A percentile compares a stretch with the other conserved stretches of the same genome.
Evolutionary conservation across 2,329 filamentous ascomycete genomes (phyloP).

Genomic region (Paramyrothecium roridum): DNA sequence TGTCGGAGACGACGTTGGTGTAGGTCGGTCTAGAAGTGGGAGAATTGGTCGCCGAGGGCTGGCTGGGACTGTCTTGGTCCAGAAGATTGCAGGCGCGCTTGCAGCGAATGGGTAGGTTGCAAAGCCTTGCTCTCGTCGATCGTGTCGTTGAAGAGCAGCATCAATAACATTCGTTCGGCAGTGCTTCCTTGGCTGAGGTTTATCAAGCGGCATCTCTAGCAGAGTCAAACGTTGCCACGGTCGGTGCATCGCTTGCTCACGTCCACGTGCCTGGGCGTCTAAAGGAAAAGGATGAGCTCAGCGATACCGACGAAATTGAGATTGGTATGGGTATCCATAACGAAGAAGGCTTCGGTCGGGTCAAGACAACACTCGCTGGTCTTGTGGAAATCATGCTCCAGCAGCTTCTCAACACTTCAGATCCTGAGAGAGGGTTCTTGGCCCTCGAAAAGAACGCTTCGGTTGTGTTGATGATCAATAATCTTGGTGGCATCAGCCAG

Average conservation of each 20-base stretch:
- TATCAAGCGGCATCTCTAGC: constrained; percentile 34
- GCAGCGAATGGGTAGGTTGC: constrained; percentile 30
- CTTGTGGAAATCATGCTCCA: constrained; percentile 60
- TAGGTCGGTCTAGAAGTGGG: constrained; percentile 5
- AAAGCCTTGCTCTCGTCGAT: background rate
- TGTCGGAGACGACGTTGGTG: constrained; percentile 31
- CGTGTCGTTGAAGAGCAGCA: background rate
- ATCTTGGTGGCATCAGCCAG: constrained; percentile 13
- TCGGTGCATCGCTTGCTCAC: constrained; percentile 49
- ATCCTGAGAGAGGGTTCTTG: constrained; percentile 52
- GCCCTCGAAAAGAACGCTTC: constrained; percentile 37
- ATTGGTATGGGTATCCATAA: constrained; percentile 31
- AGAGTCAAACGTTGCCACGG: constrained; percentile 46
- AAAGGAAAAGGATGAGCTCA: constrained; percentile 25
- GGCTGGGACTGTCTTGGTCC: constrained; percentile 6
- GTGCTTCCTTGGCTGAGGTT: constrained; percentile 38
- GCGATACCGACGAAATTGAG: constrained; percentile 60
- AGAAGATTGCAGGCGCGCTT: constrained; percentile 8
- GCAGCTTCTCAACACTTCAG: constrained; percentile 55
- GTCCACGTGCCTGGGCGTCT: constrained; percentile 52
- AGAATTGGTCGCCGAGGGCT: constrained; percentile 7
- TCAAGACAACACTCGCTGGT: constrained; percentile 41
- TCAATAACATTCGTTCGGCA: background rate
- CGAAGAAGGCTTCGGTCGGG: constrained; percentile 37
- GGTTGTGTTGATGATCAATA: constrained; percentile 13